Percentiles rank a stretch among this genome's conserved stretches.
Evolutionary conservation across 305 asterid species (phyloP).

Genomic region (Salvia sclarea): DNA sequence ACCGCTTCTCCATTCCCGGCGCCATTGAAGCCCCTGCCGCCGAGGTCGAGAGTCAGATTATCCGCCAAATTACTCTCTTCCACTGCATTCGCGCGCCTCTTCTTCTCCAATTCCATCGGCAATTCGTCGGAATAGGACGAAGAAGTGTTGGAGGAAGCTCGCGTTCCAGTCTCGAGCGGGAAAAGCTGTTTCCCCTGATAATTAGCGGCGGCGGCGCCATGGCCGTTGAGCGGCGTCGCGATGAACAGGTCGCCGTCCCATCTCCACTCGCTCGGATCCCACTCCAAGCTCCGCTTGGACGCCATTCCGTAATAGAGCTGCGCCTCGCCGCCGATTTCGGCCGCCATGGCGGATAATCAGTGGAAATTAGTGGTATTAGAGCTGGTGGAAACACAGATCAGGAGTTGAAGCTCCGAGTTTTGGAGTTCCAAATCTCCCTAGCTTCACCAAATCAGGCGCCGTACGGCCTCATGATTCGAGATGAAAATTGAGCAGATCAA

Average conservation of each 20-base stretch:
- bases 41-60: constrained; percentile 58
- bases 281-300: constrained; percentile 53
- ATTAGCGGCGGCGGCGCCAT: constrained; percentile 34
- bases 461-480: constrained; percentile 42
- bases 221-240: constrained; percentile 58
- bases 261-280: constrained; percentile 76
- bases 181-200: constrained; percentile 51
- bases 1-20: constrained; percentile 34
- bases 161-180: constrained; percentile 48
- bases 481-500: background rate
- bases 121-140: constrained; percentile 63
- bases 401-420: constrained; percentile 17
- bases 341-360: constrained; percentile 41
- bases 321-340: constrained; percentile 45
- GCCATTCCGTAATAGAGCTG: constrained; percentile 43
- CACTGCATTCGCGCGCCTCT: constrained; percentile 45
- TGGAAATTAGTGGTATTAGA: background rate
- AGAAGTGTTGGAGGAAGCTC: constrained; percentile 52
- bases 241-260: constrained; percentile 81
- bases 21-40: constrained; percentile 38
- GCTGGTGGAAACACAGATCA: constrained; percentile 31
- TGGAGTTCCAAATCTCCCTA: constrained; percentile 11
- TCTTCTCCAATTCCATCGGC: constrained; percentile 59
- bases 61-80: constrained; percentile 36
- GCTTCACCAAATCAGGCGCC: constrained; percentile 39